These are phyloP conservation scores for Volutella citrinella DNA, from an alignment of 2,329 filamentous ascomycete genomes.

Conservation along the genomic window DNA sequence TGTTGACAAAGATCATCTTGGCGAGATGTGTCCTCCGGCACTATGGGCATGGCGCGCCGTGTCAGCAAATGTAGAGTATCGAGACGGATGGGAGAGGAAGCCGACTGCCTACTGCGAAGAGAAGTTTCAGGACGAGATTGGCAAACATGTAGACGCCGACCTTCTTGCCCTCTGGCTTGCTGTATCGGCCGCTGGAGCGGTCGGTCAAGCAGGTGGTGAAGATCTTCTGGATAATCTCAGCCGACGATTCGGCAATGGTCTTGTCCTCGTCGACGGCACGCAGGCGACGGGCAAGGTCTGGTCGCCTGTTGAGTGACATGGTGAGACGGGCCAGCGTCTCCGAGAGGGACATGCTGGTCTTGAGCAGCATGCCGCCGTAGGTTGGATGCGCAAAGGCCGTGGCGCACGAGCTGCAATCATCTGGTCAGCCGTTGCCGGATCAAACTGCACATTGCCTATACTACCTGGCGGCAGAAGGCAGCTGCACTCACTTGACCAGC, in stretches of 20 bases:
- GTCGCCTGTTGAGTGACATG: conserved; percentile 77
- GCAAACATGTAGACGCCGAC: conserved; percentile 87
- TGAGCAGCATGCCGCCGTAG: conserved; percentile 77
- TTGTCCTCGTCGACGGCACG: conserved; percentile 61
- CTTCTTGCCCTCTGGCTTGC: conserved; percentile 78
- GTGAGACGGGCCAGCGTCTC: conserved; percentile 78
- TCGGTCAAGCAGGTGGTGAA: conserved; percentile 90
- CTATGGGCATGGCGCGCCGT: conserved; percentile 37
- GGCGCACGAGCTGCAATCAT: conserved; percentile 71
- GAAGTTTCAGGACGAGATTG: conserved; percentile 82
- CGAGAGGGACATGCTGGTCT: conserved; percentile 79
- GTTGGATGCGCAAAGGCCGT: conserved; percentile 77
- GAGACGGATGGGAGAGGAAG: background rate
- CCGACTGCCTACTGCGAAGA: conserved; percentile 65
- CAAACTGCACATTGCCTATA: no score
- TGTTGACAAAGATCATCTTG: conserved; percentile 85
- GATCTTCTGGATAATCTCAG: conserved; percentile 84
- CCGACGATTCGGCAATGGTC: conserved; percentile 80
- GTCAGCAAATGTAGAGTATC: background rate
- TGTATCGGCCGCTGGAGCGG: conserved; percentile 63
- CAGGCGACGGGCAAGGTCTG: conserved; percentile 71
- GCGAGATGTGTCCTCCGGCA: conserved; percentile 81
- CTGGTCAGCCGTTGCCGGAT: no score
- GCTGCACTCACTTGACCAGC: conserved; percentile 73
- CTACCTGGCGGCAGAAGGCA: no score